Percentiles rank a stretch among this genome's conserved stretches.
phyloP scores from a whole-genome alignment of 208 protist genomes.

The Blastocrithidia nonstop region DNA sequence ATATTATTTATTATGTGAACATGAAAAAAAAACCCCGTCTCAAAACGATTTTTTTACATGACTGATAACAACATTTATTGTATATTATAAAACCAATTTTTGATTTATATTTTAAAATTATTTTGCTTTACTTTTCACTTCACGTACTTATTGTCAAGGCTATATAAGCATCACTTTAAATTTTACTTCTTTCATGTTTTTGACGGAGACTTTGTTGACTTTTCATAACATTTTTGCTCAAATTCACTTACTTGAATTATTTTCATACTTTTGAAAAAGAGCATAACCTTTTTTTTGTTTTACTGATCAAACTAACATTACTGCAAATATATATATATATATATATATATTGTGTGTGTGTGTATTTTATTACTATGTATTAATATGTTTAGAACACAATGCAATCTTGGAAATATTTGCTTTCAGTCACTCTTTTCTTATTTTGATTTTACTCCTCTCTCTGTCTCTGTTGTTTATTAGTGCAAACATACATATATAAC shows the following conservation, averaged over 20 bases:
- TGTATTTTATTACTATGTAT: background rate
- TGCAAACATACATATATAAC: too few species aligned
- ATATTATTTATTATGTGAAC: constrained; percentile 2
- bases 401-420: too few species aligned
- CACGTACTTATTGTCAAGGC: background rate
- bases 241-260: too few species aligned
- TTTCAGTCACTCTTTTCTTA: too few species aligned
- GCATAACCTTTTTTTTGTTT: constrained; percentile 5
- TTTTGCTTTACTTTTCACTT: constrained; percentile 3
- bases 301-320: constrained; percentile 2
- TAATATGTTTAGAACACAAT: too few species aligned
- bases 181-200: constrained; percentile 2
- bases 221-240: constrained; percentile 1
- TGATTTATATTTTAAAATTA: background rate
- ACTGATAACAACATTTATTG: background rate
- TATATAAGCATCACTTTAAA: background rate
- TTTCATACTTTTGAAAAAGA: too few species aligned
- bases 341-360: constrained; percentile 1
- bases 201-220: background rate
- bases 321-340: constrained; percentile 4
- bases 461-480: too few species aligned
- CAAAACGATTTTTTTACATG: background rate
- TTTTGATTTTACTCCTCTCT: too few species aligned
- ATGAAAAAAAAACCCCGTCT: background rate
- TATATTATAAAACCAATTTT: background rate